These are phyloP conservation scores for Cyclostephanos tholiformis DNA, from an alignment of 108 stramenopile species.

Conservation along the genomic window DNA sequence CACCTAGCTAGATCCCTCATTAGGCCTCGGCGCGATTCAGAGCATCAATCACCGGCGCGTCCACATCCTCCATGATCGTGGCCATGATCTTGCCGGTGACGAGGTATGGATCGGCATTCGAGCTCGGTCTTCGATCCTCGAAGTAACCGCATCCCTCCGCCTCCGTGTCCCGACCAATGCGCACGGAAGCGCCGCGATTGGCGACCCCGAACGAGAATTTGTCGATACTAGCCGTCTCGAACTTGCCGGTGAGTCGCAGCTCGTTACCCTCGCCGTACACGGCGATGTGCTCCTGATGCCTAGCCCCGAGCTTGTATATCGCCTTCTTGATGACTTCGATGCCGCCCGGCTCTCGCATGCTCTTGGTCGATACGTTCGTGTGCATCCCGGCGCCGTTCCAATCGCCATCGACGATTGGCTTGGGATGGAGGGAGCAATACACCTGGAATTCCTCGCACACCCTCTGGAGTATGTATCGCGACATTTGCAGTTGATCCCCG, in stretches of 20 bases:
- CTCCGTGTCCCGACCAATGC: conserved; percentile 94
- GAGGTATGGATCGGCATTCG: conserved; percentile 98
- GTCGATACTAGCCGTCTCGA: conserved; percentile 95
- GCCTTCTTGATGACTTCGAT: conserved; percentile 92
- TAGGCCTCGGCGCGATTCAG: conserved; percentile 68
- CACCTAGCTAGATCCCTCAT: too few species aligned
- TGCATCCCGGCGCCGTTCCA: conserved; percentile 99
- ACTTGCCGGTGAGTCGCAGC: conserved; percentile 93
- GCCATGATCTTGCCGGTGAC: conserved; percentile 96
- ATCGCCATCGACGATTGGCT: conserved; percentile 97
- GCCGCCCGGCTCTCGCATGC: conserved; percentile 95
- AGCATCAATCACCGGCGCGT: conserved; percentile 71
- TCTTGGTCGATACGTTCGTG: conserved; percentile 97
- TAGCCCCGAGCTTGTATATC: conserved; percentile 94
- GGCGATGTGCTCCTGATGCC: conserved; percentile 96
- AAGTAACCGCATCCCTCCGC: conserved; percentile 95
- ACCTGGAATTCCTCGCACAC: conserved; percentile 98
- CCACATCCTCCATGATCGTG: conserved; percentile 88
- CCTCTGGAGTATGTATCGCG: conserved; percentile 95
- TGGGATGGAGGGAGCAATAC: conserved; percentile 95
- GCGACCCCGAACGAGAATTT: conserved; percentile 96
- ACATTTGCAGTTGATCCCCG: conserved; percentile 97
- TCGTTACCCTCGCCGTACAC: conserved; percentile 98
- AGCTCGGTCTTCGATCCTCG: conserved; percentile 97
- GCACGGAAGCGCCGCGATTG: conserved; percentile 95